A percentile compares a stretch with the other conserved stretches of the same genome.
Conservation (phyloP, 1,139 yeast genomes). For the Scheffersomyces quercinus region DNA sequence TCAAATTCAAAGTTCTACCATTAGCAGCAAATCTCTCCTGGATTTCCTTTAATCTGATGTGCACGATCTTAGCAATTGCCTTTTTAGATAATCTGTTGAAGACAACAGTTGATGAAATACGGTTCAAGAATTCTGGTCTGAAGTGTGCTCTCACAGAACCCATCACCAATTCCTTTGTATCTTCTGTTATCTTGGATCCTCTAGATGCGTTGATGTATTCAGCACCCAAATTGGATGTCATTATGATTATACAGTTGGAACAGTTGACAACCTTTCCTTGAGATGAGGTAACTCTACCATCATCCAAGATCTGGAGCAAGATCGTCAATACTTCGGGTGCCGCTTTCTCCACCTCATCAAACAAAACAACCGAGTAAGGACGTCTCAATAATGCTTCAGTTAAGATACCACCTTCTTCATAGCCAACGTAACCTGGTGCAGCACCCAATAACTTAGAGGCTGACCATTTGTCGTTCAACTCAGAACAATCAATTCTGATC, state of each 20-base stretch:
- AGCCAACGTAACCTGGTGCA: slow-evolving; percentile 98
- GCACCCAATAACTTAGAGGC: slow-evolving; percentile 95
- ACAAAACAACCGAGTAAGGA: slow-evolving; percentile 91
- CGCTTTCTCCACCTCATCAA: slow-evolving; percentile 99
- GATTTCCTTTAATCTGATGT: slow-evolving; percentile 78
- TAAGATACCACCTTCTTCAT: slow-evolving; percentile 95
- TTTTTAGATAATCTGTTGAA: slow-evolving; percentile 90
- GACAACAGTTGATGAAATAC: slow-evolving; percentile 88
- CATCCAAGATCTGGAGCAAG: slow-evolving; percentile 88
- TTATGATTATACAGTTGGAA: slow-evolving; percentile 86
- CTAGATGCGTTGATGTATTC: slow-evolving; percentile 75
- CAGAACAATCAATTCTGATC: slow-evolving; percentile 97
- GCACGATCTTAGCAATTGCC: slow-evolving; percentile 90
- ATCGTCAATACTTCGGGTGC: slow-evolving; percentile 97
- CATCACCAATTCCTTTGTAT: slow-evolving; percentile 79
- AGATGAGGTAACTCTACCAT: slow-evolving; percentile 93
- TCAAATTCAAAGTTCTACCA: slow-evolving; percentile 73
- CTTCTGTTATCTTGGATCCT: slow-evolving; percentile 62
- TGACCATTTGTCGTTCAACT: slow-evolving; percentile 91
- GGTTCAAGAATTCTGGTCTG: slow-evolving; percentile 96
- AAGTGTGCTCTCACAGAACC: slow-evolving; percentile 83
- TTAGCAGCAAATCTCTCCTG: slow-evolving; percentile 81
- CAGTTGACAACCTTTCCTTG: slow-evolving; percentile 93
- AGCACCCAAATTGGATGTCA: slow-evolving; percentile 98
- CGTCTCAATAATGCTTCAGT: slow-evolving; percentile 89